A percentile compares a stretch with the other conserved stretches of the same genome.
phyloP scores from a whole-genome alignment of 495 filamentous ascomycete genomes.

The Filosporella fistucella region DNA sequence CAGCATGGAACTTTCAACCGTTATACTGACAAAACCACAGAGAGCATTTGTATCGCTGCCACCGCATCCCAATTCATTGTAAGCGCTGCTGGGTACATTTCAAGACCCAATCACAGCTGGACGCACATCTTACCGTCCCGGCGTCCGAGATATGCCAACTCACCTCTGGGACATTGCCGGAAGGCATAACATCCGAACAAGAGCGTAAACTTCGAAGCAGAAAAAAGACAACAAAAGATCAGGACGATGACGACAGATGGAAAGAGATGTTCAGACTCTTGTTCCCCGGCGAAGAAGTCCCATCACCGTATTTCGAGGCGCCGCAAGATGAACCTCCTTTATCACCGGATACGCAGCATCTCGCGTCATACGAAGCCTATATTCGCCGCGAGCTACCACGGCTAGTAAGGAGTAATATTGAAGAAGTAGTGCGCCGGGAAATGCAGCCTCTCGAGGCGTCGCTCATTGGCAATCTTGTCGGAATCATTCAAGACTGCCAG shows the following conservation, averaged over 20 bases:
- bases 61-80: conserved; percentile 7
- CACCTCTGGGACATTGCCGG: neutral
- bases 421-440: conserved; percentile 1
- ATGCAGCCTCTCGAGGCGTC: conserved; percentile 9
- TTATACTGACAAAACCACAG: no score
- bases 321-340: conserved; percentile 3
- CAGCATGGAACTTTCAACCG: no score
- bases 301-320: conserved; percentile 16
- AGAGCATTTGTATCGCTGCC: conserved; percentile 18
- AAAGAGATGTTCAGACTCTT: conserved; percentile 14
- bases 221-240: conserved; percentile 7
- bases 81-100: conserved; percentile 8
- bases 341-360: conserved; percentile 9
- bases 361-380: conserved; percentile 14
- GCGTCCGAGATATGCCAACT: conserved; percentile 5
- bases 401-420: conserved; percentile 4
- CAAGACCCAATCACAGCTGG: conserved; percentile 6
- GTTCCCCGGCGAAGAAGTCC: conserved; percentile 12
- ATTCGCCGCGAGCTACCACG: conserved; percentile 12
- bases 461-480: conserved; percentile 7
- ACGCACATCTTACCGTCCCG: conserved; percentile 7
- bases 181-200: conserved; percentile 10
- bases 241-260: conserved; percentile 16
- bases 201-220: conserved; percentile 7
- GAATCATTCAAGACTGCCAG: conserved; percentile 16